phyloP scores from a whole-genome alignment of 441 rosid genomes.

The Eutrema salsugineum region DNA sequence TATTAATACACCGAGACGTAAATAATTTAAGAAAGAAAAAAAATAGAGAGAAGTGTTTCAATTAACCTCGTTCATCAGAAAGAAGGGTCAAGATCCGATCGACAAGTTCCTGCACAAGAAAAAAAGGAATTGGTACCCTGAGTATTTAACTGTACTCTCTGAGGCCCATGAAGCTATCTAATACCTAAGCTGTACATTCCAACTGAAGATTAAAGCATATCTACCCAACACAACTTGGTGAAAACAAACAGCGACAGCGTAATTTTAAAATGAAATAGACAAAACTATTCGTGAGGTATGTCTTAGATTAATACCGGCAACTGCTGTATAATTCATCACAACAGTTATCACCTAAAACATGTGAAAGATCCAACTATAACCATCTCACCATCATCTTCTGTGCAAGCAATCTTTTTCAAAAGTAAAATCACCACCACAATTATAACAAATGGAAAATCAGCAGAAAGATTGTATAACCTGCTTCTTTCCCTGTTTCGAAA shows the following conservation, averaged over 20 bases:
- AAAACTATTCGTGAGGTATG: background rate
- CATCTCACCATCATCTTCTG: background rate
- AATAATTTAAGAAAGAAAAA: background rate
- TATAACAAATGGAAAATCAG: background rate
- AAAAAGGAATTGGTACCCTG: background rate
- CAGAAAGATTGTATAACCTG: slow-evolving; percentile 47
- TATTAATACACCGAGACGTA: background rate
- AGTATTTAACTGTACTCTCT: background rate
- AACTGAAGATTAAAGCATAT: background rate
- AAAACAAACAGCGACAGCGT: background rate
- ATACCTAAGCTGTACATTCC: background rate
- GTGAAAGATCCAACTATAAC: background rate
- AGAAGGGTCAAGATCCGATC: slow-evolving; percentile 71
- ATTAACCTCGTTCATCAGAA: slow-evolving; percentile 74
- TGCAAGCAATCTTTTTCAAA: background rate
- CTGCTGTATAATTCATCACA: background rate
- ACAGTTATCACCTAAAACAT: background rate
- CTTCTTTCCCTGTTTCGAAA: slow-evolving; percentile 96
- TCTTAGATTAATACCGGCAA: background rate
- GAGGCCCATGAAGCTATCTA: background rate
- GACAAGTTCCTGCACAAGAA: slow-evolving; percentile 77
- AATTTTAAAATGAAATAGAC: background rate
- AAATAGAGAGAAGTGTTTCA: background rate
- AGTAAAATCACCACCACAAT: background rate
- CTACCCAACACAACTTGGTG: background rate